Base-by-base conservation (phyloP, 2,329 filamentous ascomycete species). In the Pyricularia grisea region DNA sequence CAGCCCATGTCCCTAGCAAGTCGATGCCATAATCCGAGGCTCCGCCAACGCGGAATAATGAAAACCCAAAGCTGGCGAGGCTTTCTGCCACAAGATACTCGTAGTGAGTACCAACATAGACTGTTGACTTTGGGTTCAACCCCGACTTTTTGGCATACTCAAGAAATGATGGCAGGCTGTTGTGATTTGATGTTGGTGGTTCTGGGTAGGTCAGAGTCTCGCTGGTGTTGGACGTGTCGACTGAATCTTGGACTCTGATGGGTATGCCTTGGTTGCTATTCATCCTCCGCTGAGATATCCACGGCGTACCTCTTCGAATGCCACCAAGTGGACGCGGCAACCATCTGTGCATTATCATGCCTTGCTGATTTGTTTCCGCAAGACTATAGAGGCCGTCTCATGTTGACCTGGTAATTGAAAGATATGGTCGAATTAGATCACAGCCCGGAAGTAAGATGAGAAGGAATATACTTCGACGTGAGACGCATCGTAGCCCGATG, bases 41-140 rank as follows among this genome's bases (percentile, higher is more conserved):
- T 50, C 89, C 86, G 31, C 92, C 92, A 1, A 90, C 83, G 36
- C 91, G 86, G 65, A 81, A 81, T 42, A 94, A 82, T 27, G 80
- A 78, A 79, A 94, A 91, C 68, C 89, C 88, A 68, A 91, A 84
- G 1, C 79, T 78, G 3, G 83, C 74, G 0, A 94, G 83, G 0
- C 85, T 79, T 4, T 78, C 76, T 6, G 85, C 84, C 3, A 88
- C 85, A 0, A 82, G 87, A 80, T 94, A 94, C 77, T 95, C 92
- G 79, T 92, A 94, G 76, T 86, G 86, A 0, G 91, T 94, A 72
- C 92, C 92, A 61, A 88, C 81, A 75, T 88, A 94, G 64, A 88
- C 83, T 0, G 87, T 88, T 20, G 85, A 87, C 4, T 77, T 79
- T 0, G 80, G 77, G 71, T 86, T 82, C 27, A 93, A 81, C 0